Conservation (phyloP, 2,329 filamentous ascomycete species). For the Paraphoma chrysanthemicola region DNA sequence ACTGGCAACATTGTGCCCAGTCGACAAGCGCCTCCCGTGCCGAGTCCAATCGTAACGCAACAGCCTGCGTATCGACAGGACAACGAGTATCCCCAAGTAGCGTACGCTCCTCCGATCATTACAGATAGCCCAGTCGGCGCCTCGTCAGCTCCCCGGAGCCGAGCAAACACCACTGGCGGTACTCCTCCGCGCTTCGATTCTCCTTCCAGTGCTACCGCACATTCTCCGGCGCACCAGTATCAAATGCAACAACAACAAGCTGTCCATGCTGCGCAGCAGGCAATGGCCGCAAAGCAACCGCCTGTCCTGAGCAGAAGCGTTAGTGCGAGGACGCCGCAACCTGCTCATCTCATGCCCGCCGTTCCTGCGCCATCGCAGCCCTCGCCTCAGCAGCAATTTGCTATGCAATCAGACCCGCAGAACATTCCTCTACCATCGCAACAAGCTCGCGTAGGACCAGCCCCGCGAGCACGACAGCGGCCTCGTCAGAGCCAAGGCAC, state of each 20-base stretch:
- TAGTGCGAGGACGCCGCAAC: slow-evolving; percentile 67
- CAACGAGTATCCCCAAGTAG: slow-evolving; percentile 51
- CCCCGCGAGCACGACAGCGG: slow-evolving; percentile 76
- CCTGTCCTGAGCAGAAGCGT: slow-evolving; percentile 72
- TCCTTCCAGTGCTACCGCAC: slow-evolving; percentile 45
- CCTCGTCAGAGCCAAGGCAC: slow-evolving; percentile 79
- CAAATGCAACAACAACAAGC: slow-evolving; percentile 88
- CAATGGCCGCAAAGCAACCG: slow-evolving; percentile 69
- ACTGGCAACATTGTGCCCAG: slow-evolving; percentile 60
- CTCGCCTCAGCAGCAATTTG: slow-evolving; percentile 60
- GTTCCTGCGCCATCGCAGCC: slow-evolving; percentile 52
- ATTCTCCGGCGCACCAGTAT: slow-evolving; percentile 55
- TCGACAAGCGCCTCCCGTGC: slow-evolving; percentile 63
- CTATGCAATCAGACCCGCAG: slow-evolving; percentile 49
- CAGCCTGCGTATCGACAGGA: slow-evolving; percentile 40
- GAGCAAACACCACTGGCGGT: slow-evolving; percentile 53
- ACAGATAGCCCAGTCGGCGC: slow-evolving; percentile 45
- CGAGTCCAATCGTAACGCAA: slow-evolving; percentile 52
- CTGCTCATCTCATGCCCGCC: slow-evolving; percentile 35
- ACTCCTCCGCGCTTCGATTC: slow-evolving; percentile 54
- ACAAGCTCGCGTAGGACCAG: slow-evolving; percentile 60
- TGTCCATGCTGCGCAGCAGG: slow-evolving; percentile 78
- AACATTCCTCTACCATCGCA: slow-evolving; percentile 57
- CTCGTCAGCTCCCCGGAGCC: slow-evolving; percentile 48
- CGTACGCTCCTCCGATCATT: slow-evolving; percentile 51